phyloP scores from a whole-genome alignment of 768 basidiomycete species.

The Tulasnella sp. region DNA sequence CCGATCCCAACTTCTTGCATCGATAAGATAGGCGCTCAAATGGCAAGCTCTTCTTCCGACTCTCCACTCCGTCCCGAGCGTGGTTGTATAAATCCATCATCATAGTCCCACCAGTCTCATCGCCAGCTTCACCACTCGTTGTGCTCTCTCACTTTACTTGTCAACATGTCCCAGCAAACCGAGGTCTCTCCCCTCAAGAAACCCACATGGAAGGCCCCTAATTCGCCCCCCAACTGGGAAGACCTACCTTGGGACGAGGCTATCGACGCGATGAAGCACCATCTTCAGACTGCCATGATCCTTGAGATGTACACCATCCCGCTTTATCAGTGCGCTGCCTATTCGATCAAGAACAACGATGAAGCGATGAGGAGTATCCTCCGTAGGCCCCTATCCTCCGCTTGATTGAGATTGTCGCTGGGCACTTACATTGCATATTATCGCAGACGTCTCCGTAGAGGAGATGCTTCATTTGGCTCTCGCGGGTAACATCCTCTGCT shows the following conservation, averaged over 20 bases:
- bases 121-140: neutral
- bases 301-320: neutral
- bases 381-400: neutral
- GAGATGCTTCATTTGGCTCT: conserved; percentile 3
- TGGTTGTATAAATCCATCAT: too few relatives aligned
- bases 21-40: too few relatives aligned
- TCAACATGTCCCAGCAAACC: neutral
- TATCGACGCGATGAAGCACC: neutral
- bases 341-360: neutral
- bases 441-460: neutral
- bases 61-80: too few relatives aligned
- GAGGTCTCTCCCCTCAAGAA: neutral
- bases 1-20: too few relatives aligned
- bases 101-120: too few relatives aligned
- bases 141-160: neutral
- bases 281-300: neutral
- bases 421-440: neutral
- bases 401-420: neutral
- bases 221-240: neutral
- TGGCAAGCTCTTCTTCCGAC: too few relatives aligned
- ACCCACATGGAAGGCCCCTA: neutral
- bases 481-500: conserved; percentile 1
- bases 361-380: neutral
- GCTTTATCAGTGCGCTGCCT: neutral
- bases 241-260: neutral